A percentile compares a stretch with the other conserved stretches of the same genome.
Evolutionary conservation across 345 rosid genomes (phyloP).

Genomic region (Populus davidiana): DNA sequence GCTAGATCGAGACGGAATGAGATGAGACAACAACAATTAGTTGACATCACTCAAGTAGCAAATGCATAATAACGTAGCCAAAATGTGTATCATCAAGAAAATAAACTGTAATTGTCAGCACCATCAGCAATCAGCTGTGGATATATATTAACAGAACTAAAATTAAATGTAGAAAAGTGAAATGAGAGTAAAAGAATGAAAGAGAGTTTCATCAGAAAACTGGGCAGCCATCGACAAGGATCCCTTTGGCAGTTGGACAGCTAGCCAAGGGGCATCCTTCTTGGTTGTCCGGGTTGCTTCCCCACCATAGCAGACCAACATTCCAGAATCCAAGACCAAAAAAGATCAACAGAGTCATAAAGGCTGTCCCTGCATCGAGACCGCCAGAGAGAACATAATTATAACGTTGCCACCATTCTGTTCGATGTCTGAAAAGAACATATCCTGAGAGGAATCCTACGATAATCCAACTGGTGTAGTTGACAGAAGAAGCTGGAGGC

Average conservation of each 20-base stretch:
- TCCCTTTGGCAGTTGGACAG: slow-evolving; percentile 72
- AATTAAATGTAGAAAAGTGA: neutral
- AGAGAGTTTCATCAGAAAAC: slow-evolving; percentile 19
- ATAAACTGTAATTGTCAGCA: too few species aligned
- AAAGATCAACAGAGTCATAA: slow-evolving; percentile 56
- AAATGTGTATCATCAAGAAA: too few species aligned
- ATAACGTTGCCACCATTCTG: slow-evolving; percentile 58
- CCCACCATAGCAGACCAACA: slow-evolving; percentile 69
- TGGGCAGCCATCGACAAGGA: slow-evolving; percentile 54
- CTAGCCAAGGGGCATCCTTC: slow-evolving; percentile 64
- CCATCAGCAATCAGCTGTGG: too few species aligned
- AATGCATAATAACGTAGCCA: too few species aligned
- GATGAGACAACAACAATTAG: too few species aligned
- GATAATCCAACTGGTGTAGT: slow-evolving; percentile 69
- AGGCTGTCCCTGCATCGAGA: slow-evolving; percentile 78
- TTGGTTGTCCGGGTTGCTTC: slow-evolving; percentile 41
- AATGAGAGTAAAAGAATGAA: neutral
- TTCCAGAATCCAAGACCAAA: slow-evolving; percentile 40
- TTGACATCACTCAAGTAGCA: too few species aligned
- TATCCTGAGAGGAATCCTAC: slow-evolving; percentile 60
- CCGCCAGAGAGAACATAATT: slow-evolving; percentile 76
- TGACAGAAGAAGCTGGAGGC: slow-evolving; percentile 76
- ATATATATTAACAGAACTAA: too few species aligned
- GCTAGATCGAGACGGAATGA: too few species aligned
- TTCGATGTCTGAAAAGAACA: slow-evolving; percentile 49